Evolutionary conservation across 108 stramenopile genomes (phyloP), one percentile per base, ranked within the genome.

Genomic region (Nitzschia sp.): DNA sequence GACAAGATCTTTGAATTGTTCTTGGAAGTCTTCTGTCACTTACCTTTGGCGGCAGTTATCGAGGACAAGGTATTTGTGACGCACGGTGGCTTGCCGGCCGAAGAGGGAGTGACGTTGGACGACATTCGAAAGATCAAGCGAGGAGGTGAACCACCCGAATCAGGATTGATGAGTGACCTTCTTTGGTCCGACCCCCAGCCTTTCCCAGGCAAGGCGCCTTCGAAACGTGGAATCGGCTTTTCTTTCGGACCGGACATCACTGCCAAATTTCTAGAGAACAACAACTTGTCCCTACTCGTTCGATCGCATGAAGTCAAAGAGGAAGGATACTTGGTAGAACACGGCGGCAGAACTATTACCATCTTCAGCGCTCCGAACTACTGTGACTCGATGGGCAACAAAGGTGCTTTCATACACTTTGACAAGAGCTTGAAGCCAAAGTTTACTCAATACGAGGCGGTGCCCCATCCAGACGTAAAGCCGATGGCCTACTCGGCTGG

Each of bases 381-480:
- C 82, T 99, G 99, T 79, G 99, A 99, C 69, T 87, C 94, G 51
- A 99, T 99, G 99, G 99, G 98, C 27, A 99, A 99, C 81, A 98
- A 98, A 76, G 99, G 98, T 38, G 99, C 97, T 26, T 96, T 96
- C 68, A 97, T 98, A 66, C 94, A 92, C 68, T 96, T 98, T 79
- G 80, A 85, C 31, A 84, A 76, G 46, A 71, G 57, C 6, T 70
- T 93, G 72, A 80, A 95, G 66, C 97, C 97, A 17, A 81, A 86
- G 46, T 97, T 93, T 62, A 97, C 95, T 1, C 90, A 95, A 70
- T 99, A 86, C 72, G 76, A 77, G 25, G 85, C 85, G 21, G 93
- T 92, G 13, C 96, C 98, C 38, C 99, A 99, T 80, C 99, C 99
- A 13, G 82, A 91, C 53, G 85, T 98, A 17, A 83, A 87, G 70